Conservation (phyloP, 305 asterid genomes). For the Vinca major region DNA sequence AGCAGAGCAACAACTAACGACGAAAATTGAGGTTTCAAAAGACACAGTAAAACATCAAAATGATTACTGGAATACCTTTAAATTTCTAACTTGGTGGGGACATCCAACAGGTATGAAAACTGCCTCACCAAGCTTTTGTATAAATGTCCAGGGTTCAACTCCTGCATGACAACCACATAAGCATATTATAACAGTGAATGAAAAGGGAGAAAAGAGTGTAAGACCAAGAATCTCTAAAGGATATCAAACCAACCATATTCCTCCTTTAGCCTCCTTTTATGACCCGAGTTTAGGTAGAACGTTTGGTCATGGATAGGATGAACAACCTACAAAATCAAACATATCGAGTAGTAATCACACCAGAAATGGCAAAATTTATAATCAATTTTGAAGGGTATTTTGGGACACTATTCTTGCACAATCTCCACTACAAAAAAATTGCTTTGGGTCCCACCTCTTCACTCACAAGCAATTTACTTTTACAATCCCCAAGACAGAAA, state of each 20-base stretch:
- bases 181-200: background rate
- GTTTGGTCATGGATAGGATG: constrained; percentile 30
- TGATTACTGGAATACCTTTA: constrained; percentile 32
- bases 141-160: constrained; percentile 79
- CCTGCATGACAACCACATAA: constrained; percentile 31
- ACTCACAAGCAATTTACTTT: no score
- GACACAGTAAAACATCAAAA: background rate
- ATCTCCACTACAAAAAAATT: no score
- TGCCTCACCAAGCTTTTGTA: constrained; percentile 78
- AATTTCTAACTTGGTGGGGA: constrained; percentile 81
- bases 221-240: background rate
- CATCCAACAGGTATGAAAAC: constrained; percentile 82
- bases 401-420: no score
- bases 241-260: constrained; percentile 23
- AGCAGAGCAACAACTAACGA: background rate
- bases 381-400: background rate
- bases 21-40: background rate
- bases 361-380: background rate
- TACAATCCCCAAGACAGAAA: background rate
- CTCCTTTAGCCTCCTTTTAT: constrained; percentile 24
- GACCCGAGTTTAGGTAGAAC: constrained; percentile 20
- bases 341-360: background rate
- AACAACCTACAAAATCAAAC: constrained; percentile 15
- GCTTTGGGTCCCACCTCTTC: no score
- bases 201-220: background rate